Base-by-base conservation (phyloP, 441 rosid species). In the Mallotus repandus region DNA sequence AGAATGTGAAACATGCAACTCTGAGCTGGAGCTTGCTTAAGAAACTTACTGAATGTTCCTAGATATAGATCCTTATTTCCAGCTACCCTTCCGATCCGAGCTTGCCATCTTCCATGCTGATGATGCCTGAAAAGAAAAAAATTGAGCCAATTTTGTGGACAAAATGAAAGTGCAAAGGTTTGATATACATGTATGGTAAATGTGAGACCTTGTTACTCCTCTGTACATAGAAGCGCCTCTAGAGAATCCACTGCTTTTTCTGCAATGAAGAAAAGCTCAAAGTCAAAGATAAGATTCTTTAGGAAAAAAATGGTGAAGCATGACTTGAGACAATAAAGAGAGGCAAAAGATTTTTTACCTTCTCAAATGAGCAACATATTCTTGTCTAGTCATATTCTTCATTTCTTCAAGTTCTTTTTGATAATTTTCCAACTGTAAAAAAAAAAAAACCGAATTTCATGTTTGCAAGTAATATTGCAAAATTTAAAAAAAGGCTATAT, bases 31-130 rank as follows among this genome's bases (percentile, higher is more conserved):
- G 56, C 49, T 48, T 58, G 32, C 4, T 53, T 21, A 63, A 67
- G 15, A 52, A 53, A 83, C 89, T 67, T 72, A 96, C 99, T 90
- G 76, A 91, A 96, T 49, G 99, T 96, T 78, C 99, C 99, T 0
- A 96, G 91, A 80, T 96, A 96, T 62, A 96, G 97, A 78, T 96
- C 99, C 79, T 96, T 96, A 84, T 96, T 96, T 69, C 99, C 98
- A 1, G 98, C 99, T 48, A 96, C 98, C 77, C 99, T 84, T 21
- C 99, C 99, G 0, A 95, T 95, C 75, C 99, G 82, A 74, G 99
- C 98, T 76, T 95, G 99, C 99, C 99, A 95, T 85, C 99, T 89
- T 74, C 99, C 99, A 82, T 95, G 99, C 68, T 95, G 99, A 61
- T 95, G 99, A 79, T 95, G 99, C 65, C 99, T 92, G 83, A 35